Evolutionary conservation across 2,329 filamentous ascomycete species (phyloP).

Genomic region (Xylariomycetidae sp.): DNA sequence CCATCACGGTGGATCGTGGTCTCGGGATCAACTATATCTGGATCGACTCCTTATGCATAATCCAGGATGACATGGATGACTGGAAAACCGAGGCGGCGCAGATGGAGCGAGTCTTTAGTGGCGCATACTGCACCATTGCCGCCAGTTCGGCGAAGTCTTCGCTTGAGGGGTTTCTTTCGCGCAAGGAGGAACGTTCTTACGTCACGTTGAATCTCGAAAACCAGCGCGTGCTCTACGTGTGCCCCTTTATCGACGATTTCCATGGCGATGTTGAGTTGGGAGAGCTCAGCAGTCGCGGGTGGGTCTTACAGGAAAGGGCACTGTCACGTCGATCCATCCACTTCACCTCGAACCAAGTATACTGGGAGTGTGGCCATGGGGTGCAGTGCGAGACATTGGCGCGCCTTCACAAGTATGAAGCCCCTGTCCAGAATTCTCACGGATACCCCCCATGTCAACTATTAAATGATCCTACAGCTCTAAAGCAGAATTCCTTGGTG

Average conservation of each 20-base stretch:
- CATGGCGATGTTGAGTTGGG: constrained; percentile 9
- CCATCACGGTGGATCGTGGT: neutral
- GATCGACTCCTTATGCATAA: constrained; percentile 1
- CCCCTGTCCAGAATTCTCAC: too few relatives aligned
- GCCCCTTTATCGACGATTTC: constrained; percentile 13
- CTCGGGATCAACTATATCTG: constrained; percentile 4
- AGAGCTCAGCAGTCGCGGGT: constrained; percentile 9
- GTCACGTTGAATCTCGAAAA: constrained; percentile 2
- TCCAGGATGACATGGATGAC: too few relatives aligned
- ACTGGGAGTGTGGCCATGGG: constrained; percentile 14
- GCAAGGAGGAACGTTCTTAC: constrained; percentile 2
- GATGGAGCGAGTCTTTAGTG: constrained; percentile 14
- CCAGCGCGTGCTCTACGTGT: constrained; percentile 5
- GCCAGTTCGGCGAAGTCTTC: constrained; percentile 8
- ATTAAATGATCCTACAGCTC: constrained; percentile 2
- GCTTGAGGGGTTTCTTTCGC: constrained; percentile 5
- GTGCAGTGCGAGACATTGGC: constrained; percentile 13
- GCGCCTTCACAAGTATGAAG: constrained; percentile 12
- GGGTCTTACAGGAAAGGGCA: constrained; percentile 14
- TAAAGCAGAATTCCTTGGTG: constrained; percentile 11
- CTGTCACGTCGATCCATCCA: constrained; percentile 12
- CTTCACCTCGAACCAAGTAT: constrained; percentile 10
- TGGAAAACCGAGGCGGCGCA: too few relatives aligned
- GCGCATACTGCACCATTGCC: constrained; percentile 12
- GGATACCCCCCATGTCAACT: neutral